Percentiles rank a stretch among this genome's conserved stretches.
These are phyloP conservation scores for Arthroderma uncinatum DNA, from an alignment of 2,329 filamentous ascomycete genomes.

Conservation along the genomic window DNA sequence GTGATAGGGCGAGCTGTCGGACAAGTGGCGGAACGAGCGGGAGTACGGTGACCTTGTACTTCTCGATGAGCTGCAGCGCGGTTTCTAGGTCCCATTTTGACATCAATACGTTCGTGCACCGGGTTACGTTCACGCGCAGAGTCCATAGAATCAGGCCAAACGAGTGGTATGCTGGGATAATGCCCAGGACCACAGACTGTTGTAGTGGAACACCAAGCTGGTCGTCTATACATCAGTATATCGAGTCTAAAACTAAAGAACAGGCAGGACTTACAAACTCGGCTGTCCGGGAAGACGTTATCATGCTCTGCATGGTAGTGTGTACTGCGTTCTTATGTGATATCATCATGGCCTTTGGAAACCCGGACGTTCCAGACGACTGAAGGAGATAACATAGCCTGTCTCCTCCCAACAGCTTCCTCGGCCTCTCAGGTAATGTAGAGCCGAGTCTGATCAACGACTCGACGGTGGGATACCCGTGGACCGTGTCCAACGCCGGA, in stretches of 20 bases:
- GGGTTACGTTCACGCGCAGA: conserved; percentile 8
- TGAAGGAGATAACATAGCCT: conserved; percentile 12
- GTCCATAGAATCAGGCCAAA: conserved; percentile 11
- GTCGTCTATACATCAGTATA: not conserved
- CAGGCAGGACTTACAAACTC: conserved; percentile 8
- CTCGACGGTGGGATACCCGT: conserved; percentile 10
- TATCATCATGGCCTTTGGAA: conserved; percentile 14
- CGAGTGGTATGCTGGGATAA: conserved; percentile 10
- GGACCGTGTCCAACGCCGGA: conserved; percentile 8
- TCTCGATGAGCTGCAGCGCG: conserved; percentile 10
- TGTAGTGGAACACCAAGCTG: conserved; percentile 4
- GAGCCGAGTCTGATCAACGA: conserved; percentile 9
- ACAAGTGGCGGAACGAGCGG: conserved; percentile 12
- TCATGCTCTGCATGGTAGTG: conserved; percentile 10
- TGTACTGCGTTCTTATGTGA: conserved; percentile 14
- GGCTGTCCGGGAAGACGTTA: conserved; percentile 1
- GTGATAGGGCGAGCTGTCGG: conserved; percentile 11
- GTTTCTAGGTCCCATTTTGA: conserved; percentile 11
- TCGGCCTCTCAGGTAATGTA: conserved; percentile 3
- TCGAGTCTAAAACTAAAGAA: not conserved
- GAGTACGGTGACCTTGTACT: conserved; percentile 11
- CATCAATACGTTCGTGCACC: conserved; percentile 11
- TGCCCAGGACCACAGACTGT: conserved; percentile 7
- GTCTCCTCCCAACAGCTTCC: conserved; percentile 7
- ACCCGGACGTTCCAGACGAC: conserved; percentile 11